These are phyloP conservation scores for Talaromyces trachyspermus DNA, from an alignment of 495 filamentous ascomycete genomes.

Conservation along the genomic window DNA sequence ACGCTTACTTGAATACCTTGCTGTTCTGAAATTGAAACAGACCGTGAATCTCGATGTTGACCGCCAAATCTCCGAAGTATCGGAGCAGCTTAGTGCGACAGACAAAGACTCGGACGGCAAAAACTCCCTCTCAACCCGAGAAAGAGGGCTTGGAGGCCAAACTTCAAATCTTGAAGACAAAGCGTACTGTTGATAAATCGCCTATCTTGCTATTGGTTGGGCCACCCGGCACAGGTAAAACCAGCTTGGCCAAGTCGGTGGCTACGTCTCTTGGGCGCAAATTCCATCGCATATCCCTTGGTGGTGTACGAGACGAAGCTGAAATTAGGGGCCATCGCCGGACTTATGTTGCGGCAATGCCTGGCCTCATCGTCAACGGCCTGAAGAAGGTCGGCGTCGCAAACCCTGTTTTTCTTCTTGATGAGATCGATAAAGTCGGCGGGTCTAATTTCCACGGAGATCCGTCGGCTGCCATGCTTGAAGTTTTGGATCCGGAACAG, in stretches of 20 bases:
- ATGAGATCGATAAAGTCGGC: slow-evolving; percentile 98
- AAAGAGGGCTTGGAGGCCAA: slow-evolving; percentile 46
- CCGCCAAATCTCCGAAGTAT: slow-evolving; percentile 59
- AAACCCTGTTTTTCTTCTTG: slow-evolving; percentile 93
- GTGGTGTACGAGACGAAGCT: slow-evolving; percentile 92
- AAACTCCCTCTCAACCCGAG: slow-evolving; percentile 34
- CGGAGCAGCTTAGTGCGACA: slow-evolving; percentile 47
- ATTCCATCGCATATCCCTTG: slow-evolving; percentile 95
- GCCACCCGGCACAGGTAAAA: slow-evolving; percentile 95
- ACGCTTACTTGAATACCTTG: slow-evolving; percentile 88
- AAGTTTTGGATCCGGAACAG: slow-evolving; percentile 97
- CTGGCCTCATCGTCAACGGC: slow-evolving; percentile 87
- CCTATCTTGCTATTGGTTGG: slow-evolving; percentile 92
- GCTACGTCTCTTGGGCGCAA: slow-evolving; percentile 87
- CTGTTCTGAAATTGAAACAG: slow-evolving; percentile 90
- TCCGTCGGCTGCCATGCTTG: slow-evolving; percentile 96
- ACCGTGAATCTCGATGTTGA: slow-evolving; percentile 74
- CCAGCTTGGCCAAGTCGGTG: slow-evolving; percentile 87
- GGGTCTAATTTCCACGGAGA: slow-evolving; percentile 91
- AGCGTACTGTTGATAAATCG: slow-evolving; percentile 83
- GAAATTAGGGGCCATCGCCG: slow-evolving; percentile 94
- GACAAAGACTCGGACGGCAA: slow-evolving; percentile 24
- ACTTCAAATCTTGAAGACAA: slow-evolving; percentile 61
- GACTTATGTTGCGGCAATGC: slow-evolving; percentile 98
- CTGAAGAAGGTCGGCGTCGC: slow-evolving; percentile 93